phyloP scores from a whole-genome alignment of 2,329 filamentous ascomycete species.

The Claviceps purpurea region DNA sequence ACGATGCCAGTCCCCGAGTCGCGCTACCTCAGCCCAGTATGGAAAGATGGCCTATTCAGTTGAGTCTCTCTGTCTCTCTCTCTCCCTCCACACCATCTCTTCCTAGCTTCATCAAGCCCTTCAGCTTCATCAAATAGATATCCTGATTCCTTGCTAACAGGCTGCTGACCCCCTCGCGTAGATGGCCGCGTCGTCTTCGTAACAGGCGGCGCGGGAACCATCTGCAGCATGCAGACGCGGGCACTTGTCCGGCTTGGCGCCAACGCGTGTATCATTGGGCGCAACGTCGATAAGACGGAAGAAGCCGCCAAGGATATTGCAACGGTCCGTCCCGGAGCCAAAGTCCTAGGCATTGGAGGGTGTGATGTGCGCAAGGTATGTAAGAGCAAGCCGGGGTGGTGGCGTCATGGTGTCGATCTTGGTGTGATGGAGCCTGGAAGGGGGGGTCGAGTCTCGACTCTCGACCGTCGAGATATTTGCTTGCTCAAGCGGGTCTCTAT shows the following conservation, averaged over 20 bases:
- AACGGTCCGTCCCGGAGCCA: conserved; percentile 61
- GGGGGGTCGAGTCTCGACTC: background rate
- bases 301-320: conserved; percentile 68
- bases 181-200: conserved; percentile 86
- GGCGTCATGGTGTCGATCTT: background rate
- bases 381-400: conserved; percentile 11
- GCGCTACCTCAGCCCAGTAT: conserved; percentile 68
- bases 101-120: background rate
- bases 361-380: conserved; percentile 59
- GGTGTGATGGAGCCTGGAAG: background rate
- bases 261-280: conserved; percentile 85
- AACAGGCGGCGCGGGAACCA: conserved; percentile 84
- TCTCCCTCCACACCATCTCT: background rate
- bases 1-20: conserved; percentile 57
- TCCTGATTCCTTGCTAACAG: background rate
- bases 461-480: background rate
- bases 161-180: conserved; percentile 21
- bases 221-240: conserved; percentile 87
- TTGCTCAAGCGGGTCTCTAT: background rate
- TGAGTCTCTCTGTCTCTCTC: background rate
- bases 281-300: conserved; percentile 81
- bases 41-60: conserved; percentile 84
- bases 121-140: background rate
- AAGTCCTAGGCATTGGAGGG: conserved; percentile 75
- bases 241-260: conserved; percentile 85